Evolutionary conservation across 148 eudicot species (phyloP), one percentile per base, ranked within the genome.

Genomic region (Chenopodium berlandieri): DNA sequence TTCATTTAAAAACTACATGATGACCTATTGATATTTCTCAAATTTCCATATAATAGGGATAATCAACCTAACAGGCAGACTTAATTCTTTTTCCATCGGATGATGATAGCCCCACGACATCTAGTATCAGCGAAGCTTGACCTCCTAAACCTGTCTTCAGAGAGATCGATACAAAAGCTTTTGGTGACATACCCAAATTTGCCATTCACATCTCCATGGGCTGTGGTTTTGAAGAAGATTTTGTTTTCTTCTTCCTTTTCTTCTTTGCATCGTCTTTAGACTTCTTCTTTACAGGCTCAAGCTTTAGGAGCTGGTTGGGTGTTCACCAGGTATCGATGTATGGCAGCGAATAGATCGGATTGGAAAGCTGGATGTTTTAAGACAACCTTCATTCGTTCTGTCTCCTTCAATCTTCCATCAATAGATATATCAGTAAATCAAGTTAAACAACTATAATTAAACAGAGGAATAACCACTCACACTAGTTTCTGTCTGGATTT

Each of bases 321-420:
- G 83, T 83, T 90, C 82, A 89, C 93, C 82, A 97, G 86, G 76
- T 97, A 95, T 80, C 86, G 89, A 80, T 91, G 89, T 75, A 97
- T 90, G 73, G 98, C 92, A 81, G 83, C 93, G 19, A 97, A 83
- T 7, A 98, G 97, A 80, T 97, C 91, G 0, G 94, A 89, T 80
- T 89, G 88, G 85, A 92, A 94, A 76, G 71, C 86, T 20, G 93
- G 89, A 83, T 89, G 86, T 72, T 52, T 80, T 48, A 94, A 83
- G 76, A 94, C 95, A 9, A 88, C 76, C 69, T 25, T 84, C 86
- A 97, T 34, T 81, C 87, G 92, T 77, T 90, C 88, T 25, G 85
- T 73, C 86, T 97, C 99, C 85, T 87, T 92, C 86, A 97, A 34
- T 64, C 99, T 96, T 91, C 40, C 75, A 78, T 60, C 34, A 67